Evolutionary conservation across 495 filamentous ascomycete genomes (phyloP).

Genomic region (Penicillium subrubescens): DNA sequence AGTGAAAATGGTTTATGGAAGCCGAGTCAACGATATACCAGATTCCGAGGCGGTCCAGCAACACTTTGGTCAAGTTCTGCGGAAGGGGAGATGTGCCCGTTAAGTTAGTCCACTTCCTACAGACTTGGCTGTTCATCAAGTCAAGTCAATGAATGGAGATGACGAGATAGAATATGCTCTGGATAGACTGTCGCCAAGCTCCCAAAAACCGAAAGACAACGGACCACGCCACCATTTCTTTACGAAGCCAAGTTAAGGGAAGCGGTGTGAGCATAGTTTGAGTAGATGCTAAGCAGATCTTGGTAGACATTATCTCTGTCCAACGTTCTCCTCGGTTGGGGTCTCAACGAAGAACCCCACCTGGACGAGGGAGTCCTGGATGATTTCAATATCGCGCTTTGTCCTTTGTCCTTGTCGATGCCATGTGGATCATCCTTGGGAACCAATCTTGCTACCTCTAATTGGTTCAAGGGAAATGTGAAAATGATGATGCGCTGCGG

Average conservation of each 20-base stretch:
- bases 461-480: constrained; percentile 15
- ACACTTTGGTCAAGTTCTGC: neutral
- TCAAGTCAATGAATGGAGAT: neutral
- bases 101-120: neutral
- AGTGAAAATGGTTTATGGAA: no score
- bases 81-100: neutral
- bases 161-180: constrained; percentile 6
- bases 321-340: neutral
- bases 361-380: neutral
- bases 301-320: neutral
- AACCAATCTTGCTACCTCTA: neutral
- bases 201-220: neutral
- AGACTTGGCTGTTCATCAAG: neutral
- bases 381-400: neutral
- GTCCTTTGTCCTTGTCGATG: constrained; percentile 7
- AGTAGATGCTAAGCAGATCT: neutral
- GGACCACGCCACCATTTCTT: neutral
- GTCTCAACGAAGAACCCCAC: neutral
- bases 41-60: neutral
- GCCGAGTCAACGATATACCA: no score
- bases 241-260: neutral
- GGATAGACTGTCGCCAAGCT: neutral
- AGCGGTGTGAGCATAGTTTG: neutral
- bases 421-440: constrained; percentile 11
- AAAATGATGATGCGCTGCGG: constrained; percentile 2